These are phyloP conservation scores for Sugiyamaella marilandica DNA, from an alignment of 805 yeast species.

Conservation along the genomic window DNA sequence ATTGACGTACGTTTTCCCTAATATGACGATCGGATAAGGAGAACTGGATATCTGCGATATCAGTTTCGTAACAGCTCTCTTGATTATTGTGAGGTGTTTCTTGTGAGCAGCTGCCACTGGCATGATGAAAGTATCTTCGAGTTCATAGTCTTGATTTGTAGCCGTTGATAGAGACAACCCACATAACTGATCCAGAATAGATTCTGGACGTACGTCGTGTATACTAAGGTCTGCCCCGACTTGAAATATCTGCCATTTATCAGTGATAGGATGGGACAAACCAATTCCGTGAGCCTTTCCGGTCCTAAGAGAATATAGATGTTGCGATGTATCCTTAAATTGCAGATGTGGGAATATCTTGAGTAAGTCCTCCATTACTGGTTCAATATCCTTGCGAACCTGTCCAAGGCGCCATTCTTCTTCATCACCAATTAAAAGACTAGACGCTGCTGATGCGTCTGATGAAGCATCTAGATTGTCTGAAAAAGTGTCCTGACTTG, in stretches of 20 bases:
- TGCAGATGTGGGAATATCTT: constrained; percentile 21
- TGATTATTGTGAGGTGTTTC: constrained; percentile 11
- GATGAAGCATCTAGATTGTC: neutral
- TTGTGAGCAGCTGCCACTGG: constrained; percentile 17
- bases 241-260: constrained; percentile 33
- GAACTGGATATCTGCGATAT: constrained; percentile 10
- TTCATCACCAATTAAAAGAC: constrained; percentile 5
- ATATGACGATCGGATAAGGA: constrained; percentile 3
- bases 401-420: constrained; percentile 32
- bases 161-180: constrained; percentile 5
- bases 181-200: constrained; percentile 14
- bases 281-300: constrained; percentile 18
- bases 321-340: constrained; percentile 12
- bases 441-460: neutral
- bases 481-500: constrained; percentile 2
- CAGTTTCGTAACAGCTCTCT: constrained; percentile 17
- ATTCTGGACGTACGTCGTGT: constrained; percentile 25
- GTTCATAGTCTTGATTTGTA: constrained; percentile 2
- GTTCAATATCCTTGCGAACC: constrained; percentile 31
- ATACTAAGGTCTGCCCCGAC: constrained; percentile 29
- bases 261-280: constrained; percentile 24
- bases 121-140: constrained; percentile 3
- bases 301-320: constrained; percentile 23
- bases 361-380: constrained; percentile 29
- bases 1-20: constrained; percentile 1